phyloP scores from a whole-genome alignment of 768 basidiomycete genomes.

The Russula compacta region DNA sequence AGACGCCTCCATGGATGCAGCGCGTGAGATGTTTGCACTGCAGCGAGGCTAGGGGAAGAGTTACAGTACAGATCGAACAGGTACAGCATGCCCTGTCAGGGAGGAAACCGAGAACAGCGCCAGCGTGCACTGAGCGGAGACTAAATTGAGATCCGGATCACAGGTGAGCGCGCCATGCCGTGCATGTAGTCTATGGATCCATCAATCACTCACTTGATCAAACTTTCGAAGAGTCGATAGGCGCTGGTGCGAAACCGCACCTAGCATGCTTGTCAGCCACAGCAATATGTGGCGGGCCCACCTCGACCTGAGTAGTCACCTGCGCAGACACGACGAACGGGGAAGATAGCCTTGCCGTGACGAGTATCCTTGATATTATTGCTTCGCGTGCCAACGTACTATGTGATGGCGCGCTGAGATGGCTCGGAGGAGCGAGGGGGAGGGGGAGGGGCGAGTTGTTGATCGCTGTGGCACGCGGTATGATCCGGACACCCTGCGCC shows the following conservation, averaged over 20 bases:
- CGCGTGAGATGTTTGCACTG: background rate
- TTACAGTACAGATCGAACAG: too few relatives aligned
- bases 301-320: background rate
- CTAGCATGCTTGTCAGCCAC: background rate
- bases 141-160: background rate
- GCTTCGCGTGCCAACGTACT: background rate
- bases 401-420: background rate
- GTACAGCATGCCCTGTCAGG: background rate
- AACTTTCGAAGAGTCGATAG: background rate
- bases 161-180: background rate
- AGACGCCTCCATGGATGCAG: background rate
- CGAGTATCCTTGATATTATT: background rate
- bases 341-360: background rate
- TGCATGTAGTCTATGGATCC: background rate
- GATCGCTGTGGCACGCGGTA: too few relatives aligned
- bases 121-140: background rate
- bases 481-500: background rate
- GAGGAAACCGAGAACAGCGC: background rate
- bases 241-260: background rate
- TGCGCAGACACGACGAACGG: too few relatives aligned
- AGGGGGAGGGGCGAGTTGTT: too few relatives aligned
- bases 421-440: too few relatives aligned
- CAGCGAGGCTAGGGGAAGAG: too few relatives aligned
- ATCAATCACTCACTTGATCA: background rate
- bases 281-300: background rate